Conservation (phyloP, 2,329 filamentous ascomycete species). For the Paradendryphiella salina region DNA sequence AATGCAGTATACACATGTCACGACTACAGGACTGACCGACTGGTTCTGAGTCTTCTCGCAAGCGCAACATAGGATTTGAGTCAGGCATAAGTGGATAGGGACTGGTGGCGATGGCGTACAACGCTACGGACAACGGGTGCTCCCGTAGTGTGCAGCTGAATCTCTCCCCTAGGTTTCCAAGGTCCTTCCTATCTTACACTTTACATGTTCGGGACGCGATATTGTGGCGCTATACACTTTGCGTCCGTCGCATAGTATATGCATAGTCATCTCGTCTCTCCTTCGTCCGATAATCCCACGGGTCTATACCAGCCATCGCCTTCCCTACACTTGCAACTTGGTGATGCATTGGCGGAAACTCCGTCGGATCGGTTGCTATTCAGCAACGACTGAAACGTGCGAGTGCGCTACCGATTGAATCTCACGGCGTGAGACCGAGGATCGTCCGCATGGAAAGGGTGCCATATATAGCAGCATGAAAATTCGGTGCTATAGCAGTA, state of each 20-base stretch:
- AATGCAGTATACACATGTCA: background rate
- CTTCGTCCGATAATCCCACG: background rate
- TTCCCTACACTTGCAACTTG: background rate
- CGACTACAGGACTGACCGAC: background rate
- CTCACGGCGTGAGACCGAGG: background rate
- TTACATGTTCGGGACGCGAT: background rate
- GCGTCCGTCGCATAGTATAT: background rate
- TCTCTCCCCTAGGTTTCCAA: background rate
- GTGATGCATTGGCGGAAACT: background rate
- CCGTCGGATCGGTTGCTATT: constrained; percentile 1
- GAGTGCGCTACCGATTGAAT: constrained; percentile 1
- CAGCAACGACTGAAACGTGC: constrained; percentile 6
- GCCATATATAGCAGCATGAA: constrained; percentile 10
- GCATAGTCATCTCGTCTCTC: background rate
- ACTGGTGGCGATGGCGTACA: constrained; percentile 4
- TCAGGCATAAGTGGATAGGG: background rate
- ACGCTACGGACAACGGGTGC: constrained; percentile 18
- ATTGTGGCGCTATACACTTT: background rate
- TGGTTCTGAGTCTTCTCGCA: background rate
- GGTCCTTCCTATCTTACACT: background rate
- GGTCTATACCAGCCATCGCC: background rate
- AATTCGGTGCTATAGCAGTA: background rate
- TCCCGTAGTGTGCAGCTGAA: constrained; percentile 16
- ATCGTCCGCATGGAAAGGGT: background rate
- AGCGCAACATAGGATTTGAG: background rate